Evolutionary conservation across 2,329 filamentous ascomycete genomes (phyloP).

Genomic region (Chaetomium strumarium): DNA sequence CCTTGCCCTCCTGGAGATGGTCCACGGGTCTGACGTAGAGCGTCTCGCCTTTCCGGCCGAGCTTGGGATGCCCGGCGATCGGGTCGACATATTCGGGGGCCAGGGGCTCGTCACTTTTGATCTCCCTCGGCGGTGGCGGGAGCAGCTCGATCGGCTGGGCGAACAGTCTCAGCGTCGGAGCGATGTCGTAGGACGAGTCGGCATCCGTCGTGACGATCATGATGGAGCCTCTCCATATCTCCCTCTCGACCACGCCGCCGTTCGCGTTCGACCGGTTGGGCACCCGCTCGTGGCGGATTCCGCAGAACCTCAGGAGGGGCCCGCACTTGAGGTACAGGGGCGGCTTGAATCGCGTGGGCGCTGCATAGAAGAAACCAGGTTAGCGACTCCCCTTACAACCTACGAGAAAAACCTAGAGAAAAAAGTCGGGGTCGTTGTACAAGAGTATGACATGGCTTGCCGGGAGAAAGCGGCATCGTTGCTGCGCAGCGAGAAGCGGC

Average conservation of each 20-base stretch:
- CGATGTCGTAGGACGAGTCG: slow-evolving; percentile 73
- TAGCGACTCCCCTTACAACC: slow-evolving; percentile 7
- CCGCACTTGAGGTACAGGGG: slow-evolving; percentile 82
- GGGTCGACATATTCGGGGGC: slow-evolving; percentile 83
- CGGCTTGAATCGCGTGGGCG: slow-evolving; percentile 72
- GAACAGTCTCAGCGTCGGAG: slow-evolving; percentile 76
- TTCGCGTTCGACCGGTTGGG: slow-evolving; percentile 34
- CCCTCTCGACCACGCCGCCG: slow-evolving; percentile 47
- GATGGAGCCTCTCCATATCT: slow-evolving; percentile 87
- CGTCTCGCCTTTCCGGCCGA: slow-evolving; percentile 77
- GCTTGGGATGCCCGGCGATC: slow-evolving; percentile 77
- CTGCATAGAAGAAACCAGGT: slow-evolving; percentile 19
- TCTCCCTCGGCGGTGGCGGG: slow-evolving; percentile 66
- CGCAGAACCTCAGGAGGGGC: slow-evolving; percentile 82
- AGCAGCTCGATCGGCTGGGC: slow-evolving; percentile 78
- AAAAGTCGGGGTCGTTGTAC: slow-evolving; percentile 17
- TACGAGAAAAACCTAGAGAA: slow-evolving; percentile 15
- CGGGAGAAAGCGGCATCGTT: slow-evolving; percentile 14
- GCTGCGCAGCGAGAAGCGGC: slow-evolving; percentile 18
- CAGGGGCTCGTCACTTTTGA: slow-evolving; percentile 58
- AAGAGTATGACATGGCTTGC: slow-evolving; percentile 14
- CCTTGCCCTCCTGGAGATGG: slow-evolving; percentile 68
- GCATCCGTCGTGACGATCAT: slow-evolving; percentile 92
- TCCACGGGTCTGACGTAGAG: slow-evolving; percentile 88
- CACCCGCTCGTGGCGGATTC: slow-evolving; percentile 61